Evolutionary conservation across 1,284 basidiomycete genomes (phyloP), one percentile per base, ranked within the genome.

Genomic region (Ustilago xerochloae): DNA sequence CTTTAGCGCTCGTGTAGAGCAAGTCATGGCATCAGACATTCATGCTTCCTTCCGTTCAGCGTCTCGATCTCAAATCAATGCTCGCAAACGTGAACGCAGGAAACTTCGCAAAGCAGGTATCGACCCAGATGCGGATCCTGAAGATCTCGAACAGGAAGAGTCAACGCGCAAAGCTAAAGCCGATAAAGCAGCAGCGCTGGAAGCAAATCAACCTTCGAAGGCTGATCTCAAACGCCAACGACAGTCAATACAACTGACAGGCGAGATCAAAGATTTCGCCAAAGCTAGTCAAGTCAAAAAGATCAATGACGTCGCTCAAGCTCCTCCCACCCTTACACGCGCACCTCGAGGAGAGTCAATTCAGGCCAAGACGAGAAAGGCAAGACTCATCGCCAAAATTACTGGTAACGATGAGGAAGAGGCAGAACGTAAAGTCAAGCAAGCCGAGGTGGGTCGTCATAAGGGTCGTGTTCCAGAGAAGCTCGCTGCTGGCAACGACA

Each of bases 1-100:
- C 46, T 82, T 81, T 47, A 82, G 80, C 41, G 64, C 75, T 15
- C 72, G 81, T 36, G 80, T 82, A 16, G 81, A 81, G 38, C 69
- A 71, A 30, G 63, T 77, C 16, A 74, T 82, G 66, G 71, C 80
- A 1, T 36, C 63, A 15, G 71, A 77, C 13, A 60, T 82, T 16
- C 69, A 65, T 20, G 54, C 67, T 18, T 65, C 79, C 0, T 76
- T 80, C 67, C 59, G 66, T 26, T 64, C 65, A 3, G 75, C 73
- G 4, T 51, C 66, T 5, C 53, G 76, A 18, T 76, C 79, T 2
- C 45, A 63, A 20, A 75, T 72, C 39, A 80, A 80, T 26, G 69
- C 66, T 15, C 63, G 68, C 29, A 80, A 80, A 58, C 66, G 78
- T 6, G 69, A 67, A 33, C 65, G 75, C 8, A 68, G 77, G n/a